Evolutionary conservation across 78 protist species (phyloP).

Genomic region (Anaeramoeba flamelloides): DNA sequence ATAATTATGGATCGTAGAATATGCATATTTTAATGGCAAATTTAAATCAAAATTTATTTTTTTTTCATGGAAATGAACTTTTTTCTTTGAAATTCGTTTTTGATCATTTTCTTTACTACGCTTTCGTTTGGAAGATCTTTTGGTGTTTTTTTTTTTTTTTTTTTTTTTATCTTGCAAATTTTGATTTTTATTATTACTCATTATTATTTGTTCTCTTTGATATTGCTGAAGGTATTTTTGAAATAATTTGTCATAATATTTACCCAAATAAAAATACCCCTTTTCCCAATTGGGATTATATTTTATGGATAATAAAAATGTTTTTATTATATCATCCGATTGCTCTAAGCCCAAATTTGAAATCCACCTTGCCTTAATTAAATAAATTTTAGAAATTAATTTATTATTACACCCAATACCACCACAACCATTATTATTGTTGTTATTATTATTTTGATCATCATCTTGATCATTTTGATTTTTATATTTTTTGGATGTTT

Average conservation of each 20-base stretch:
- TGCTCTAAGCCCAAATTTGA: background rate
- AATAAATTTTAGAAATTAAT: too few species aligned
- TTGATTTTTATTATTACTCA: too few species aligned
- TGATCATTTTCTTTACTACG: background rate
- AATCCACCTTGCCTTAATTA: conserved; percentile 6
- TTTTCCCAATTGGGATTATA: conserved; percentile 29
- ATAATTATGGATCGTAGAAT: conserved; percentile 13
- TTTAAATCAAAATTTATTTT: background rate
- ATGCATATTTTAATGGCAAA: background rate
- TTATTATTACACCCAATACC: too few species aligned
- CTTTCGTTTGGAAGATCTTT: conserved; percentile 6
- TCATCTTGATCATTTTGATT: too few species aligned
- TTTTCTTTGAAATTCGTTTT: background rate
- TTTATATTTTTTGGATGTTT: too few species aligned
- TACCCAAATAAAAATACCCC: conserved; percentile 33
- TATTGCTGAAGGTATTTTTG: background rate
- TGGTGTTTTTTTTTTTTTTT: too few species aligned
- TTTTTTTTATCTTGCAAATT: too few species aligned
- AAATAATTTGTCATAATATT: conserved; percentile 29
- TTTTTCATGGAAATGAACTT: too few species aligned
- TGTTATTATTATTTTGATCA: too few species aligned
- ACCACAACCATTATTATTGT: too few species aligned
- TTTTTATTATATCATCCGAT: background rate
- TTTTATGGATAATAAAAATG: background rate
- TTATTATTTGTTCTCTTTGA: too few species aligned